These are phyloP conservation scores for Hymenoscyphus occultus DNA, from an alignment of 2,329 filamentous ascomycete genomes.

Conservation along the genomic window DNA sequence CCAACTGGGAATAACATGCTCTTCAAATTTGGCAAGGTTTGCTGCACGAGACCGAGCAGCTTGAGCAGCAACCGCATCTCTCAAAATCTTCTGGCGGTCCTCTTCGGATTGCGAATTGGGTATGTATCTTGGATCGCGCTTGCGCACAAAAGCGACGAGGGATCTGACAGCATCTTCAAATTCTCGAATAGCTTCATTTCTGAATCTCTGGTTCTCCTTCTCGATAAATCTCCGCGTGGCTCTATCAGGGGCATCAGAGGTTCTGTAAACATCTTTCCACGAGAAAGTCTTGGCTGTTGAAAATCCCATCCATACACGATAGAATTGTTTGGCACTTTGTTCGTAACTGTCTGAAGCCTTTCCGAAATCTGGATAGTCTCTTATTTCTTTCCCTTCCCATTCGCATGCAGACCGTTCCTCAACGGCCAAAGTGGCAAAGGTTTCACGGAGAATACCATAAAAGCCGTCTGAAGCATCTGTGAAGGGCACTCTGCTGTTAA, in stretches of 20 bases:
- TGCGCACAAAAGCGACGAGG: slow-evolving; percentile 83
- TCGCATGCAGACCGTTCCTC: slow-evolving; percentile 77
- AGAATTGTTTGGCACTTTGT: slow-evolving; percentile 75
- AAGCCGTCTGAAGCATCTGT: slow-evolving; percentile 79
- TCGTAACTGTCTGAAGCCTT: slow-evolving; percentile 72
- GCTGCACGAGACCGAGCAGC: slow-evolving; percentile 78
- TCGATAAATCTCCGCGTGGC: slow-evolving; percentile 82
- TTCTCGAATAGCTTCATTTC: slow-evolving; percentile 79
- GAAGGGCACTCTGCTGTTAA: slow-evolving; percentile 75
- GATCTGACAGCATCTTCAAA: slow-evolving; percentile 92
- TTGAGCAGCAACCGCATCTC: slow-evolving; percentile 78
- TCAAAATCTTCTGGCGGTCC: slow-evolving; percentile 74
- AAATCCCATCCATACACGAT: slow-evolving; percentile 76
- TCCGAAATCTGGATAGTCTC: slow-evolving; percentile 81
- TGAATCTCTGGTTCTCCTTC: slow-evolving; percentile 83
- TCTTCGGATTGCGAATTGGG: slow-evolving; percentile 74
- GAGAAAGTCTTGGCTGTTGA: slow-evolving; percentile 80
- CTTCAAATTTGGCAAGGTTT: slow-evolving; percentile 70
- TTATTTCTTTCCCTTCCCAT: slow-evolving; percentile 58
- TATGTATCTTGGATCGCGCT: slow-evolving; percentile 83
- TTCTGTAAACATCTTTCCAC: slow-evolving; percentile 83
- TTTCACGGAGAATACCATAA: slow-evolving; percentile 73
- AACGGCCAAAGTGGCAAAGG: slow-evolving; percentile 74
- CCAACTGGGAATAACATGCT: slow-evolving; percentile 71
- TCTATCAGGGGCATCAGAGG: slow-evolving; percentile 84